Evolutionary conservation across 2,329 filamentous ascomycete genomes (phyloP), one percentile per base, ranked within the genome.

Genomic region (Aspergillus calidoustus): DNA sequence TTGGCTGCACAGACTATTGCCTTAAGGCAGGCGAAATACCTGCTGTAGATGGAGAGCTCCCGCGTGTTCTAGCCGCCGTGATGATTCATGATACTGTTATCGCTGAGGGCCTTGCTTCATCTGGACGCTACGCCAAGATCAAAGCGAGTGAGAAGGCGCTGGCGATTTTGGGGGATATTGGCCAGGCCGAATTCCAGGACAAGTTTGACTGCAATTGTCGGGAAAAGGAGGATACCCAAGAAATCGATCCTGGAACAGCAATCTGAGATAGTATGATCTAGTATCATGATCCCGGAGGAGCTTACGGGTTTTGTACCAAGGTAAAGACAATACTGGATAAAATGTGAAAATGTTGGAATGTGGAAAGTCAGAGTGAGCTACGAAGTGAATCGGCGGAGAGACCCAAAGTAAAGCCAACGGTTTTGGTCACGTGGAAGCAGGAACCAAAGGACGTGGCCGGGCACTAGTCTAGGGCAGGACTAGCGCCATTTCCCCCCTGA

Each of bases 51-150:
- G 75, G 84, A 81, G 67, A 80, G 52, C 63, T 78, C 57, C 71
- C 79, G 46, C 70, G 74, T 53, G 85, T 93, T 6, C 80, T 91
- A 0, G 90, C 89, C 7, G 92, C 87, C 25, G 83, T 97, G 7
- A 82, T 96, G 72, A 84, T 97, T 15, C 94, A 98, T 71, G 85
- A 87, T 13, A 75, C 83, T 47, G 84, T 93, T 9, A 76, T 91
- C n/a, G 86, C 87, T 1, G 82, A 87, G 64, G 86, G 82, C 1
- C 80, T 82, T 41, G 86, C 86, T 1, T 85, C 82, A 66, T 92
- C 88, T 54, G 85, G 86, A 0, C 83, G 90, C 51, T 91, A 93
- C 76, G 92, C 91, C 0, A 93, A 93, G 76, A 76, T 90, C 4
- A 79, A 77, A 59, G 80, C 79, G 8, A 82, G 80, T 59, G 72